Conservation (phyloP, 768 basidiomycete genomes). For the Macrolepiota albuminosa region DNA sequence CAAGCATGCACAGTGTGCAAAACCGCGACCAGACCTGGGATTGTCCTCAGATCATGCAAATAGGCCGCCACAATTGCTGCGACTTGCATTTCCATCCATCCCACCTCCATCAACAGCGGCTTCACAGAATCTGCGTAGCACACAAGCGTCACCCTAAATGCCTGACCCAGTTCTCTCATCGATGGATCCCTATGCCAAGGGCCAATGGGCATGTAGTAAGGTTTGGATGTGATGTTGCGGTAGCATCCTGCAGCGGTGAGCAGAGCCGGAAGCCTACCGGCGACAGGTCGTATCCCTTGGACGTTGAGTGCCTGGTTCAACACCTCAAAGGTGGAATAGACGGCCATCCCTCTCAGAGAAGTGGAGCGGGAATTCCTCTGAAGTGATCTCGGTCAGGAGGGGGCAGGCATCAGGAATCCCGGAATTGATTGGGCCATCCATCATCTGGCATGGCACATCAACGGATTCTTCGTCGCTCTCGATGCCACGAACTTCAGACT, state of each 20-base stretch:
- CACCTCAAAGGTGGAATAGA: slow-evolving; percentile 52
- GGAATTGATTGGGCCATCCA: background rate
- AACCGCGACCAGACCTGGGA: slow-evolving; percentile 42
- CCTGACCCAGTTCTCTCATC: slow-evolving; percentile 34
- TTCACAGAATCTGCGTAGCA: slow-evolving; percentile 45
- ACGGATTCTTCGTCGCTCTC: slow-evolving; percentile 19
- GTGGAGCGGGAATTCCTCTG: slow-evolving; percentile 53
- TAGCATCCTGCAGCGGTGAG: slow-evolving; percentile 37
- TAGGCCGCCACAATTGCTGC: slow-evolving; percentile 35
- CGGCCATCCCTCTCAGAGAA: slow-evolving; percentile 56
- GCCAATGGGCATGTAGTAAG: slow-evolving; percentile 45
- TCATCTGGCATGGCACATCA: background rate
- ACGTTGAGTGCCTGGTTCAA: slow-evolving; percentile 30
- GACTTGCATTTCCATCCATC: slow-evolving; percentile 30
- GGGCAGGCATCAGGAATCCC: slow-evolving; percentile 9
- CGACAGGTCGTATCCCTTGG: slow-evolving; percentile 34
- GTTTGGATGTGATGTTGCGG: slow-evolving; percentile 25
- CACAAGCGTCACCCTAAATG: slow-evolving; percentile 32
- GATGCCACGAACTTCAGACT: slow-evolving; percentile 12
- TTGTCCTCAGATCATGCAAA: slow-evolving; percentile 39
- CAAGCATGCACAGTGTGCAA: slow-evolving; percentile 47
- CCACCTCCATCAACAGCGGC: slow-evolving; percentile 41
- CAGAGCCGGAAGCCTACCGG: slow-evolving; percentile 30
- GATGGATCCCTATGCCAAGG: slow-evolving; percentile 38
- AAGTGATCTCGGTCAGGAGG: slow-evolving; percentile 32